Percentiles rank a stretch among this genome's conserved stretches.
Conservation (phyloP, 257 asterid genomes). For the Petrea volubilis region DNA sequence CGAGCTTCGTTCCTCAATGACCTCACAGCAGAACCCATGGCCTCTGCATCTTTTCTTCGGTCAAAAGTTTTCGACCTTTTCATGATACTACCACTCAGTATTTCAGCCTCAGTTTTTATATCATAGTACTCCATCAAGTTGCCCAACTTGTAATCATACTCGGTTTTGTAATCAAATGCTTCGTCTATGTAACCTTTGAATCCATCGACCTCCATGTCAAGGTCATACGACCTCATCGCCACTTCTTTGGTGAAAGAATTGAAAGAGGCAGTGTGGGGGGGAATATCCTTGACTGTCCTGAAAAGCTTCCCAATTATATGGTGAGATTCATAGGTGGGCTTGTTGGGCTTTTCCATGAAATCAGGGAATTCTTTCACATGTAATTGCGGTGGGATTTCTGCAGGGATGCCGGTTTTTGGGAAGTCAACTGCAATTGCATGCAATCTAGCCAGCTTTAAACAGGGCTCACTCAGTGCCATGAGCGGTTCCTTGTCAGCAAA, state of each 20-base stretch:
- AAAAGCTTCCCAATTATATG: conserved; percentile 79
- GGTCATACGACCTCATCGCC: conserved; percentile 59
- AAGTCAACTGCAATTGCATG: conserved; percentile 87
- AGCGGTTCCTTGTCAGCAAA: conserved; percentile 63
- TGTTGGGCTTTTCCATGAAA: conserved; percentile 90
- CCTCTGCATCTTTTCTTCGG: conserved; percentile 75
- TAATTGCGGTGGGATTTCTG: conserved; percentile 67
- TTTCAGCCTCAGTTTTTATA: conserved; percentile 82
- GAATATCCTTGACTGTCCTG: conserved; percentile 56
- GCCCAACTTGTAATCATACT: conserved; percentile 80
- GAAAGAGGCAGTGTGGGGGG: conserved; percentile 40
- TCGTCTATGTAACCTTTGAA: conserved; percentile 58
- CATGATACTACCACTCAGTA: conserved; percentile 75
- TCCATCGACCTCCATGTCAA: conserved; percentile 68
- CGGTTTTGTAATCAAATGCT: conserved; percentile 59
- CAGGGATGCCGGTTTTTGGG: conserved; percentile 89
- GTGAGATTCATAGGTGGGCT: conserved; percentile 48
- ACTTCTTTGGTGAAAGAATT: conserved; percentile 56
- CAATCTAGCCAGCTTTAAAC: conserved; percentile 61
- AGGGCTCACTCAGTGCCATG: conserved; percentile 59
- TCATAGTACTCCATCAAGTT: conserved; percentile 87
- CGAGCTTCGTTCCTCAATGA: conserved; percentile 76
- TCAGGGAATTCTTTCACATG: conserved; percentile 84
- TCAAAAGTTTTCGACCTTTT: conserved; percentile 69
- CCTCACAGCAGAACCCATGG: conserved; percentile 63